phyloP scores from a whole-genome alignment of 495 filamentous ascomycete genomes.

The Neurospora terricola region DNA sequence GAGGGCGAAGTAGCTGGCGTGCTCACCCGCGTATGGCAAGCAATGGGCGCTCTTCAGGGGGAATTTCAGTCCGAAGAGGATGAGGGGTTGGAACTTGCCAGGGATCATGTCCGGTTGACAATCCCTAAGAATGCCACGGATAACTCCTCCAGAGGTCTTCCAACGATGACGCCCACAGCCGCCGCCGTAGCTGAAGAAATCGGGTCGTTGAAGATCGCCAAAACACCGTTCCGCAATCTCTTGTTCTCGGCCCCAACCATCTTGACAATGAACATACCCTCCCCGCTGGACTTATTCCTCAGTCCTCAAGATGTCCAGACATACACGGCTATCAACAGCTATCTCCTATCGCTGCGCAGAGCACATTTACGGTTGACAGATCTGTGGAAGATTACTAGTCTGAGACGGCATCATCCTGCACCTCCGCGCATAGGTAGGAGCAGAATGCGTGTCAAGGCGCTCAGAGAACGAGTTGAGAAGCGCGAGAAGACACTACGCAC shows the following conservation, averaged over 20 bases:
- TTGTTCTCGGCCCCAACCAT: constrained; percentile 67
- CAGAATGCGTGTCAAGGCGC: constrained; percentile 33
- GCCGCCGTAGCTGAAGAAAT: constrained; percentile 9
- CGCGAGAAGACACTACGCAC: constrained; percentile 58
- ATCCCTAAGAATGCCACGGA: constrained; percentile 36
- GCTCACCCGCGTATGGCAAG: constrained; percentile 64
- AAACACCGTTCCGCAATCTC: constrained; percentile 62
- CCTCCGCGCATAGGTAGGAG: constrained; percentile 49
- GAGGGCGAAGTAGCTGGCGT: constrained; percentile 76
- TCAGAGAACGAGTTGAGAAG: constrained; percentile 47
- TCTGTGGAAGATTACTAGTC: constrained; percentile 71
- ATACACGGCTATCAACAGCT: constrained; percentile 78
- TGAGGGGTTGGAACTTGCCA: constrained; percentile 70
- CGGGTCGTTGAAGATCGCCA: constrained; percentile 21
- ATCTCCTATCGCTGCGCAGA: constrained; percentile 72
- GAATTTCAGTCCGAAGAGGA: constrained; percentile 58
- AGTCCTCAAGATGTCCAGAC: constrained; percentile 58
- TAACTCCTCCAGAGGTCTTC: background rate
- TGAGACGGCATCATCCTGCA: constrained; percentile 65
- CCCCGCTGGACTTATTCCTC: constrained; percentile 83
- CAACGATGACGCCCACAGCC: constrained; percentile 10
- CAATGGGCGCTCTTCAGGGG: constrained; percentile 59
- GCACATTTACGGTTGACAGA: constrained; percentile 72
- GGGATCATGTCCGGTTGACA: constrained; percentile 61
- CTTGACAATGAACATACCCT: constrained; percentile 61